Evolutionary conservation across 257 asterid genomes (phyloP), one percentile per base, ranked within the genome.

Genomic region (Scutellaria barbata): DNA sequence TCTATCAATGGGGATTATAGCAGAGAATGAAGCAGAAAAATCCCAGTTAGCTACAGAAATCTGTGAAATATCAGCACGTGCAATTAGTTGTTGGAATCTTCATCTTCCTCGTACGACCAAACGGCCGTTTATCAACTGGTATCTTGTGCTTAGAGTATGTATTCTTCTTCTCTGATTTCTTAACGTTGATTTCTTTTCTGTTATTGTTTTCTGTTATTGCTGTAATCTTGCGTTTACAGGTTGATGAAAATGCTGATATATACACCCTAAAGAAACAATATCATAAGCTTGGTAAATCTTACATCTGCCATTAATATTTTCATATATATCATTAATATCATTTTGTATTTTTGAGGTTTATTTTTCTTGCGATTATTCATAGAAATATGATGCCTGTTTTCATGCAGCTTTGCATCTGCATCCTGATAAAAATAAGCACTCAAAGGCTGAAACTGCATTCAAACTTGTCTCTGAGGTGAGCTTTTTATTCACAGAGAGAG

Each of bases 401-500:
- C 45, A 37, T 69, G 82, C 81, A 91, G 96, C 92, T 66, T 75
- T 91, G 81, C 87, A 60, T 84, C 81, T 91, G 77, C 97, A 91
- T 82, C 97, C 97, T 77, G 96, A 89, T 78, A 91, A 91, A 79
- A 91, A 87, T 81, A 83, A 86, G 65, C 90, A 89, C 61, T 86
- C 91, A 13, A 89, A 83, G 79, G 91, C 96, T 43, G 95, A 87
- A 73, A 75, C 86, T 59, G 96, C 97, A 14, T 91, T 91, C 91
- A 91, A 89, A 77, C 88, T 87, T 60, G 91, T 89, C 6, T 87
- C 84, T n/a, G 89, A 91, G 95, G 95, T 89, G 39, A 52, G 69
- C 54, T 22, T 40, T 52, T 41, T 63, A 46, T 10, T 11, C 16
- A 2, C 12, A 8, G 11, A 0, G 47, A 7, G 47, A 7, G 47